phyloP scores from a whole-genome alignment of 2,329 filamentous ascomycete species.

The Chlorencoelia australis region DNA sequence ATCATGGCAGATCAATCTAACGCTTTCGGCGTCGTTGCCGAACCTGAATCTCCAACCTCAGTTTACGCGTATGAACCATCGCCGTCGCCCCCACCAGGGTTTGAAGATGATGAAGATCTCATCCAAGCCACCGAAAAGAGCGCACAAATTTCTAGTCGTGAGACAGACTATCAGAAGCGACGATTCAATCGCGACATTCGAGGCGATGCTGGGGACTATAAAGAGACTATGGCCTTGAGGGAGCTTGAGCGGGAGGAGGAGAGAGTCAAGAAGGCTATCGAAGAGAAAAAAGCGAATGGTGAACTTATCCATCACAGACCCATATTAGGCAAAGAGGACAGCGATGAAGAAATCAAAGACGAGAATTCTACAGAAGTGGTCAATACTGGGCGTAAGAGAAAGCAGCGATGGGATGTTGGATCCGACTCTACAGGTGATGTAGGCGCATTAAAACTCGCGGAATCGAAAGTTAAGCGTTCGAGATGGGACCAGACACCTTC shows the following conservation, averaged over 20 bases:
- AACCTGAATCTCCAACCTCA: too few relatives aligned
- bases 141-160: constrained; percentile 81
- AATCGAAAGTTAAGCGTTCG: constrained; percentile 56
- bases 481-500: constrained; percentile 80
- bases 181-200: constrained; percentile 80
- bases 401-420: constrained; percentile 87
- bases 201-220: constrained; percentile 76
- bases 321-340: constrained; percentile 55
- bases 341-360: constrained; percentile 64
- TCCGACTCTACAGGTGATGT: constrained; percentile 46
- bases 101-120: constrained; percentile 91
- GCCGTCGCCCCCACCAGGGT: too few relatives aligned
- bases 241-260: constrained; percentile 93
- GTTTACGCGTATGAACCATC: too few relatives aligned
- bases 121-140: constrained; percentile 78
- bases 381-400: constrained; percentile 63
- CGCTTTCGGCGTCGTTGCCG: too few relatives aligned
- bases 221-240: constrained; percentile 80
- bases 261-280: constrained; percentile 69
- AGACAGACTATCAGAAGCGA: constrained; percentile 96
- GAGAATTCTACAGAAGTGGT: constrained; percentile 56
- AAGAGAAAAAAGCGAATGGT: constrained; percentile 54
- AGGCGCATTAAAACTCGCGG: constrained; percentile 36
- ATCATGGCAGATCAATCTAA: too few relatives aligned
- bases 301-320: constrained; percentile 56